Base-by-base conservation (phyloP, 1,139 yeast genomes). In the Geotrichum reessii region DNA sequence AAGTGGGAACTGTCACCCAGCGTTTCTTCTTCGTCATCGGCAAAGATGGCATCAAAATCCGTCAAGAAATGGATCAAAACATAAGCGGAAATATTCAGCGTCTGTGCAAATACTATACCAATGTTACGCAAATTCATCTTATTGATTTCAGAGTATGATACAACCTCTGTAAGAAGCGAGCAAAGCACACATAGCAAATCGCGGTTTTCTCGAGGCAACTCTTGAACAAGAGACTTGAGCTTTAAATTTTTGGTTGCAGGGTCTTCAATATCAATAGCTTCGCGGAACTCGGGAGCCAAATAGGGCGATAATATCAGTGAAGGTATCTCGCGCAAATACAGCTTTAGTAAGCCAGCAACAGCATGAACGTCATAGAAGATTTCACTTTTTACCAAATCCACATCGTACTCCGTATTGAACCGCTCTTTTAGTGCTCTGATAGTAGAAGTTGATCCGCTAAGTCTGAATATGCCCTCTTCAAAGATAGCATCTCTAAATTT, bases 391-490 rank as follows among this genome's bases (percentile, higher is more conserved):
- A 72, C 67, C 60, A 92, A 75, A 68, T 91, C 91, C 54, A 89
- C 76, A 70, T 92, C 98, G 63, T 81, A 81, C 17, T 81, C 77
- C 27, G 59, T 61, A 47, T 76, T 73, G 63, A 91, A 93, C 52
- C 77, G 78, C 47, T 85, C 89, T 66, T 87, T 89, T 51, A 93
- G 78, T 47, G 79, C 81, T 60, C 88, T 81, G 22, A 93, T 89
- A 52, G 86, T 79, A 0, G 92, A 81, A 58, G 93, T 87, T 33
- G 96, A 87, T 1, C 99, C 99, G 71, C 95, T 89, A 58, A 92
- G 76, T 63, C 99, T 78, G 75, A 93, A 93, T 1, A 93, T 82
- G 3, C 99, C 99, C 69, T 92, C 97, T 71, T 90, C 96, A 63
- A 82, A 82, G 22, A 87, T 77, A 0, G 96, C 97, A 14, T 87